Base-by-base conservation (phyloP, 2,329 filamentous ascomycete species). In the Thelonectria rubi region DNA sequence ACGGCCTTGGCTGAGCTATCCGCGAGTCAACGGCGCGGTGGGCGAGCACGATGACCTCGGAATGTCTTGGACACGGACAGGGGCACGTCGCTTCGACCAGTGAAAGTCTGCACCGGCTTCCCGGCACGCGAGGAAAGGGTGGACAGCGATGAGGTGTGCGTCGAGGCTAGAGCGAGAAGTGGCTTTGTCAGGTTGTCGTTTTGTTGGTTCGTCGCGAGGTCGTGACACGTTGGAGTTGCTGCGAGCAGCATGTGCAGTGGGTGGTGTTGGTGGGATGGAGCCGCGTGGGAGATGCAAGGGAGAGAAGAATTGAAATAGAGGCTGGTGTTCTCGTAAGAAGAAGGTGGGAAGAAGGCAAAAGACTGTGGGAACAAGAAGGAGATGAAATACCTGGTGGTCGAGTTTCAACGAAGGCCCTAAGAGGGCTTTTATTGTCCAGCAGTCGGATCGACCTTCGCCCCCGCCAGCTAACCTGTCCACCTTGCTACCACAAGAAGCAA, bases 361-460 rank as follows among this genome's bases (percentile, higher is more conserved):
- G 30, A 21, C n/a, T 21, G n/a, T 18, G 53, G 17, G 45, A 47
- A 24, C 20, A 40, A 20, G 43, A n/a, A 50, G 32, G 20, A 46
- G 51, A 46, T 26, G 40, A 21, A 43, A 7, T 17, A 60, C 18
- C 21, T 24, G 57, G 47, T 24, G 21, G 30, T 47, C 39, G 46
- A 49, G 48, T 32, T 53, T 43, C 39, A 20, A 42, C 42, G 2
- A 40, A 47, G 34, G 57, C n/a, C 15, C 37, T 39, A 26, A 37
- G 42, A 49, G 51, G n/a, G 21, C 52, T 59, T 60, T 51, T 42
- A 60, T 52, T 43, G n/a, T 56, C 24, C 32, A 43, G 24, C 39
- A 52, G 37, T 37, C 50, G 30, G 17, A 56, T 39, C 52, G 46
- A 52, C 47, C 47, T 42, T 30, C 46, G 47, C 54, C 52, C 39